These are phyloP conservation scores for Rhodotorula sp. DNA, from an alignment of 1,284 basidiomycete species.

Conservation along the genomic window DNA sequence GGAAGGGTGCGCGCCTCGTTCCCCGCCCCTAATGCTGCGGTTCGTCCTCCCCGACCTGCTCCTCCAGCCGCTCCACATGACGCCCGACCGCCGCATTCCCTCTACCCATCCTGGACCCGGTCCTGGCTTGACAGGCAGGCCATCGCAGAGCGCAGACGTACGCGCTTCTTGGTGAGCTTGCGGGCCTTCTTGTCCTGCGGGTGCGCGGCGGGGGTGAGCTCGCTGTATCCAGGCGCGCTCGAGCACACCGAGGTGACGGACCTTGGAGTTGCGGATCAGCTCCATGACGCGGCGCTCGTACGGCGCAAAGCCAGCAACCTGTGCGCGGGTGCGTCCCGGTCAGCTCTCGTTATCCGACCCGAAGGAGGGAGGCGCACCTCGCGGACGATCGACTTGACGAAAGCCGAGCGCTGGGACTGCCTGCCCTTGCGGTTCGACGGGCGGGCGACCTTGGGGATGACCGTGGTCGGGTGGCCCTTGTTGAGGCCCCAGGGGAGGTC, in stretches of 20 bases:
- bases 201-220: not conserved
- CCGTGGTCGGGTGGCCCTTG: slow-evolving; percentile 89
- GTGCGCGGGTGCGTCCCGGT: not conserved
- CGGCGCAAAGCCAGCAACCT: slow-evolving; percentile 85
- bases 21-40: not conserved
- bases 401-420: slow-evolving; percentile 77
- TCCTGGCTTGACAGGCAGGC: not conserved
- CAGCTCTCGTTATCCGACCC: not conserved
- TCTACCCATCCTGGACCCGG: not conserved
- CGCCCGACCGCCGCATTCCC: not conserved
- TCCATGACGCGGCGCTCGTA: slow-evolving; percentile 99
- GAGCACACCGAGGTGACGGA: slow-evolving; percentile 53
- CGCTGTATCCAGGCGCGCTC: not conserved
- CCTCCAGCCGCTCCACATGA: not conserved
- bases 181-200: slow-evolving; percentile 91
- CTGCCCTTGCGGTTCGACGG: slow-evolving; percentile 93
- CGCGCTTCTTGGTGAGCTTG: slow-evolving; percentile 97
- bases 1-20: not conserved
- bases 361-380: slow-evolving; percentile 62
- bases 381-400: slow-evolving; percentile 86
- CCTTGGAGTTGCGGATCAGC: slow-evolving; percentile 97
- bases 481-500: slow-evolving; percentile 89
- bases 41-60: not conserved
- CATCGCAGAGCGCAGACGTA: slow-evolving; percentile 55
- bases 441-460: slow-evolving; percentile 73